Percentiles rank a stretch among this genome's conserved stretches.
Conservation (phyloP, 306 rosid genomes). For the Rubus parviflorus region DNA sequence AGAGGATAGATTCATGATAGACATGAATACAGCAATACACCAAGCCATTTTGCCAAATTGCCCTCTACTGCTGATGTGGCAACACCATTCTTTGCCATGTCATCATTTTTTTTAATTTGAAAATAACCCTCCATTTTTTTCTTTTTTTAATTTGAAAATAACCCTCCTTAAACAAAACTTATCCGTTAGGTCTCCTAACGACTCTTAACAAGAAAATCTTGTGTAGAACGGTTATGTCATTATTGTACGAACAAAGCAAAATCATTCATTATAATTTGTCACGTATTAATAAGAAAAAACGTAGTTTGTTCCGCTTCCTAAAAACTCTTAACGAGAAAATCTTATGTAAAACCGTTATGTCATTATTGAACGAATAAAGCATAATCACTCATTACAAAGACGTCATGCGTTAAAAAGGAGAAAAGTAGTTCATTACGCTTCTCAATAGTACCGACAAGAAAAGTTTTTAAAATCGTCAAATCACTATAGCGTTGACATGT, state of each 20-base stretch:
- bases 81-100: neutral
- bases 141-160: neutral
- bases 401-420: too few relatives aligned
- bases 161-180: too few relatives aligned
- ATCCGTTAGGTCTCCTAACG: neutral
- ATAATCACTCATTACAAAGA: neutral
- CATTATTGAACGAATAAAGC: neutral
- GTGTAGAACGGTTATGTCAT: neutral
- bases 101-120: neutral
- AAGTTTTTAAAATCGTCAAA: too few relatives aligned
- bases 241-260: neutral
- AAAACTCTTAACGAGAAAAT: neutral
- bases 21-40: neutral
- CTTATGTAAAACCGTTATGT: neutral
- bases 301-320: neutral
- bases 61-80: neutral
- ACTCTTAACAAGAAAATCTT: neutral
- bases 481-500: too few relatives aligned
- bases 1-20: constrained; percentile 48
- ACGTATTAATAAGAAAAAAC: neutral
- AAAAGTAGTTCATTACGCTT: too few relatives aligned
- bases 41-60: neutral
- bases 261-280: neutral
- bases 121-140: neutral
- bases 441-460: too few relatives aligned